These are phyloP conservation scores for Alectoria sarmentosa DNA, from an alignment of 495 filamentous ascomycete species.

Conservation along the genomic window DNA sequence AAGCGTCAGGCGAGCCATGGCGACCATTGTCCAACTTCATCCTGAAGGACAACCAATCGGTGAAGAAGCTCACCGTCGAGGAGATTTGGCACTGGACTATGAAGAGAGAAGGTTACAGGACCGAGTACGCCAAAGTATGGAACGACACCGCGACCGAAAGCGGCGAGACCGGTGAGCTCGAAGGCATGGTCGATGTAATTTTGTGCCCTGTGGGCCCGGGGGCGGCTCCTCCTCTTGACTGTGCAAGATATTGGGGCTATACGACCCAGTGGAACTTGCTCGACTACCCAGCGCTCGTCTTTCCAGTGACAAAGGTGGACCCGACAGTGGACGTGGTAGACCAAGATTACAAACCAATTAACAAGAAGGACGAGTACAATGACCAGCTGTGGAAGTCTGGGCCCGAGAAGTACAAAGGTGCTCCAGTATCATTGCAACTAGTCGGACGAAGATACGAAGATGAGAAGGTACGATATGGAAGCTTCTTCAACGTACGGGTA, in stretches of 20 bases:
- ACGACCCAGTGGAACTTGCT: constrained; percentile 68
- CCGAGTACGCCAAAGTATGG: constrained; percentile 53
- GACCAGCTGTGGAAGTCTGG: constrained; percentile 31
- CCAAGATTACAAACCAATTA: constrained; percentile 30
- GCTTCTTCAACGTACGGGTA: not conserved
- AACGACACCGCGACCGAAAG: constrained; percentile 39
- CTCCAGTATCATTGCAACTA: constrained; percentile 37
- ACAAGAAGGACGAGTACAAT: constrained; percentile 36
- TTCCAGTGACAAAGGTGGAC: constrained; percentile 35
- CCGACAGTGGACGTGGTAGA: constrained; percentile 29
- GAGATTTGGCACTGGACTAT: constrained; percentile 41
- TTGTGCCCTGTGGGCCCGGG: constrained; percentile 56
- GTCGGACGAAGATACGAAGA: constrained; percentile 38
- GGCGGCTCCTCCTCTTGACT: constrained; percentile 52
- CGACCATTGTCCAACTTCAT: constrained; percentile 52
- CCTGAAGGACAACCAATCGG: constrained; percentile 43
- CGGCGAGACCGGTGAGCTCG: constrained; percentile 16
- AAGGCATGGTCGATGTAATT: constrained; percentile 56
- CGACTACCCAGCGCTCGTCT: constrained; percentile 55
- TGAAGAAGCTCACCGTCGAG: constrained; percentile 34
- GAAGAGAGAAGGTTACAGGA: constrained; percentile 50
- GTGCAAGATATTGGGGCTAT: constrained; percentile 62
- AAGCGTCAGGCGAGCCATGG: constrained; percentile 47
- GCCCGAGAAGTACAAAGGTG: constrained; percentile 27
- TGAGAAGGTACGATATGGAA: constrained; percentile 35